Conservation (phyloP, 208 protist genomes). For the Wallacemonas rigidus region DNA sequence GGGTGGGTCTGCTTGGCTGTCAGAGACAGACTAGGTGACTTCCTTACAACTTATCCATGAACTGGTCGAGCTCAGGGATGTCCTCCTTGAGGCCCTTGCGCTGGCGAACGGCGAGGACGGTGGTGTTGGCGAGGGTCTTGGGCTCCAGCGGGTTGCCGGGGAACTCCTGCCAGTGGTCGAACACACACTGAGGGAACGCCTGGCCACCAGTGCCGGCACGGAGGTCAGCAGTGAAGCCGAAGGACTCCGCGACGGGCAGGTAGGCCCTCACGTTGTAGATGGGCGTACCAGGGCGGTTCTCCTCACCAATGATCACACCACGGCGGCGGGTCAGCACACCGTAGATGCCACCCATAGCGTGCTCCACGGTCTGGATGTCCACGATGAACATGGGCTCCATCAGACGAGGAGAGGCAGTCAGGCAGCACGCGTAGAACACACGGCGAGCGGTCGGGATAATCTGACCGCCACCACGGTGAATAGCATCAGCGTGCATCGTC, state of each 20-base stretch:
- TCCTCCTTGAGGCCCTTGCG: conserved; percentile 97
- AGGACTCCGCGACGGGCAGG: conserved; percentile 99
- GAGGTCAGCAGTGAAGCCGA: conserved; percentile 97
- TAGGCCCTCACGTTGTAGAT: conserved; percentile 98
- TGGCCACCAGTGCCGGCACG: conserved; percentile 95
- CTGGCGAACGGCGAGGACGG: conserved; percentile 88
- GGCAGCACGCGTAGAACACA: conserved; percentile 94
- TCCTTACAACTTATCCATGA: conserved; percentile 96
- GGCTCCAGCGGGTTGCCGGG: conserved; percentile 84
- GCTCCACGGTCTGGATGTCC: conserved; percentile 97
- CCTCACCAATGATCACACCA: conserved; percentile 96
- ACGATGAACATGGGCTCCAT: conserved; percentile 98
- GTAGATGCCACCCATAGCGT: conserved; percentile 97
- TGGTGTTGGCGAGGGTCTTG: conserved; percentile 60
- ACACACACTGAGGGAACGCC: conserved; percentile 97
- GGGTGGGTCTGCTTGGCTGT: no score
- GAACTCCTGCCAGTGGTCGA: conserved; percentile 98
- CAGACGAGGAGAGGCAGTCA: conserved; percentile 93
- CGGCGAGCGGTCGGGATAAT: conserved; percentile 97
- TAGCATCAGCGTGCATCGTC: conserved; percentile 98
- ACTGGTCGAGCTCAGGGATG: conserved; percentile 91
- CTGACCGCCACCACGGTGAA: conserved; percentile 98
- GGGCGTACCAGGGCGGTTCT: conserved; percentile 95
- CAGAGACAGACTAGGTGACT: no score
- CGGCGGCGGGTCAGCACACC: conserved; percentile 94